Percentiles rank a stretch among this genome's conserved stretches.
phyloP scores from a whole-genome alignment of 176 grass and related monocot species.

The Avena insularis region DNA sequence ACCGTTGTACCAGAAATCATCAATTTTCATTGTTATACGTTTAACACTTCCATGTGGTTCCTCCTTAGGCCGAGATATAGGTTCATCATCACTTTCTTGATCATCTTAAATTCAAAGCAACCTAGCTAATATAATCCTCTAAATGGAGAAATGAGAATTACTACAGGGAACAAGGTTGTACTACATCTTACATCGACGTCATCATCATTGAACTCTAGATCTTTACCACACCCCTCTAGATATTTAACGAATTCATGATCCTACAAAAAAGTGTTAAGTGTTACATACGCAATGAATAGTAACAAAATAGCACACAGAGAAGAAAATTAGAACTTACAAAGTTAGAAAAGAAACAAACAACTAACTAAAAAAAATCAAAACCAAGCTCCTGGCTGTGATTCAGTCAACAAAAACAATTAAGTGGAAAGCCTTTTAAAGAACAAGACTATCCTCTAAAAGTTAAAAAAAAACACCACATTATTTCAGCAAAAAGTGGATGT shows the following conservation, averaged over 20 bases:
- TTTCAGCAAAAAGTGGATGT: neutral
- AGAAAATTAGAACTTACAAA: neutral
- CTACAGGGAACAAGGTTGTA: neutral
- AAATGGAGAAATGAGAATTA: conserved; percentile 7
- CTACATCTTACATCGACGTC: conserved; percentile 65
- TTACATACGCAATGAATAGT: conserved; percentile 18
- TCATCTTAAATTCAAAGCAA: conserved; percentile 55
- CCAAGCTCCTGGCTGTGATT: too few species aligned
- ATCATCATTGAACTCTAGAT: conserved; percentile 73
- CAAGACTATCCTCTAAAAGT: neutral
- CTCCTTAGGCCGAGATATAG: conserved; percentile 39
- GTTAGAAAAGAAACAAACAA: neutral
- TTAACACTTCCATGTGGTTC: conserved; percentile 54
- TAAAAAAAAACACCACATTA: neutral
- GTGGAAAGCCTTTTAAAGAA: neutral
- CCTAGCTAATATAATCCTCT: neutral
- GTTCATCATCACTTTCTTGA: conserved; percentile 46
- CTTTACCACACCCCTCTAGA: conserved; percentile 74
- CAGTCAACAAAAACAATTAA: neutral
- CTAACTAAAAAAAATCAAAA: neutral
- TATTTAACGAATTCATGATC: conserved; percentile 85
- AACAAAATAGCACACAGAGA: neutral
- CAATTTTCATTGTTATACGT: conserved; percentile 79
- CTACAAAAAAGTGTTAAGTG: conserved; percentile 41
- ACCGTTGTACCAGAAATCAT: conserved; percentile 71